Evolutionary conservation across 768 basidiomycete genomes (phyloP), one percentile per base, ranked within the genome.

Genomic region (Multifurca ochricompacta): DNA sequence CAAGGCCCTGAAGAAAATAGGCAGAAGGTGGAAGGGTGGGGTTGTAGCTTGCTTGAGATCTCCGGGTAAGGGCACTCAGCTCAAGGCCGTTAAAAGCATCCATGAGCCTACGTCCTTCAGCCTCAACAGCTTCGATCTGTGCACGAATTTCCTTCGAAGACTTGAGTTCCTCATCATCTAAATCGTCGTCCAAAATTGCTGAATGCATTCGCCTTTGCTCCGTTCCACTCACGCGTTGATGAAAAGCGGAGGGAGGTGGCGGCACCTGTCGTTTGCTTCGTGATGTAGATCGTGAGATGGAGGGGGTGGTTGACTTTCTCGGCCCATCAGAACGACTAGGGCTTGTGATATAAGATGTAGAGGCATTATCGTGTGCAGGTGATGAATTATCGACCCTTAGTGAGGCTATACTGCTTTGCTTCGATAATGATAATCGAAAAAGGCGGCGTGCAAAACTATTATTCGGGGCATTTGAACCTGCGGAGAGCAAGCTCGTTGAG

Each of bases 71-170:
- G 19, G 82, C 78, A 31, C 76, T 83, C 53, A 90, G 72, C 66
- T 90, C 87, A 35, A 90, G 72, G 8, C 87, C 85, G 61, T 80
- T 86, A 66, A 90, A 90, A 3, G 87, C 86, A 63, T 90, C 87
- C 68, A 88, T 76, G 42, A 90, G 68, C 45, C 83, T 73, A 57
- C 76, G 75, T 6, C 78, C 80, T 64, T 91, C 87, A 30, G 81
- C 80, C 65, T 89, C 86, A 39, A 91, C 78, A 6, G 74, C 67
- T 54, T 76, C 70, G 39, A 91, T 85, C 61, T 89, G 83, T 41
- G 77, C 71, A 35, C 76, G 79, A 50, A 90, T 81, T 35, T 83
- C 76, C 58, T 77, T 73, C 54, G 78, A 74, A n/a, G 83, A 77
- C 54, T 78, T 76, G 52, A 80, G 67, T 48, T 71, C 73, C 2